Base-by-base conservation (phyloP, 306 rosid genomes). In the Mimosa bimucronata region DNA sequence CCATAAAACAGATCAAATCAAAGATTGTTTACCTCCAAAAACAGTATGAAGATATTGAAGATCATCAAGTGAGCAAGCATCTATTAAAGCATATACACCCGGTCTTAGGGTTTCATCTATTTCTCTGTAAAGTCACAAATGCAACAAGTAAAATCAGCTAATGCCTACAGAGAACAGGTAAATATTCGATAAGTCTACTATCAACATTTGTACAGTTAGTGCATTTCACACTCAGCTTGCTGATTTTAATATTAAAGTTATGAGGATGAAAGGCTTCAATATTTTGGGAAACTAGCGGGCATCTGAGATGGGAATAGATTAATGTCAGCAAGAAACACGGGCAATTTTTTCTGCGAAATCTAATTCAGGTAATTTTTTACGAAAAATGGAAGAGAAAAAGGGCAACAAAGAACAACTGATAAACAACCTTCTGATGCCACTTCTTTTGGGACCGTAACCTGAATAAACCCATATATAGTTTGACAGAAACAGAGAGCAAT, bases 11-110 rank as follows among this genome's bases (percentile, higher is more conserved):
- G 69, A 79, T 29, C 19, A 64, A 80, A 62, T 82, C 60, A 75
- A 75, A 67, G 76, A 81, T 66, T 83, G 74, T 84, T 82, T 84
- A 90, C 98, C 97, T 79, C 97, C 98, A 81, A 91, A 92, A 75
- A 86, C 85, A 73, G 97, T 91, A 84, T 95, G 98, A 83, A 95
- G 96, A 86, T 89, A 89, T 82, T 95, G 98, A 84, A 95, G 96
- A 89, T 92, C 97, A 71, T 90, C 98, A 3, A 71, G 85, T 42
- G 96, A 85, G 87, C 98, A 90, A 74, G 86, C 86, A 76, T 92
- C 94, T 55, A 92, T 82, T 53, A 92, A 86, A 79, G 98, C 97
- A 71, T 90, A 89, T 58, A 92, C 82, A 62, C 98, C 98, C 0
- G 98, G 98, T 74, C 94, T 88, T 71, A 95, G 85, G 78, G 97